Evolutionary conservation across 1,139 yeast genomes (phyloP).

Genomic region (Debaryomyces psychrophilus): DNA sequence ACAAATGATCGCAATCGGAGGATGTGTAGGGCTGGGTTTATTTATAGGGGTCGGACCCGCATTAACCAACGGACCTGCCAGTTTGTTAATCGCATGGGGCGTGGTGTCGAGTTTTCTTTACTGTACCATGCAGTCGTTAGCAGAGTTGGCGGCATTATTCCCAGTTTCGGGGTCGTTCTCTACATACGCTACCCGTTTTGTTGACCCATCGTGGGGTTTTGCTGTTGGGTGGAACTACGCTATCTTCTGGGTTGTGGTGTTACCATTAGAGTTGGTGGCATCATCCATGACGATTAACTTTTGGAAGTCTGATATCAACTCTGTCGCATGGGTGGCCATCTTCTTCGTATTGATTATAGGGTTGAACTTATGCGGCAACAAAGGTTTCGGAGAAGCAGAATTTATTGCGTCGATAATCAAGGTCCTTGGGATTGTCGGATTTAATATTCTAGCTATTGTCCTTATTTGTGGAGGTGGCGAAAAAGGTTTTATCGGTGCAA

Average conservation of each 20-base stretch:
- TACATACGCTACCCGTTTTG: conserved; percentile 64
- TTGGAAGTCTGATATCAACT: conserved; percentile 60
- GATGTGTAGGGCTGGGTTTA: conserved; percentile 43
- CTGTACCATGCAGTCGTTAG: conserved; percentile 68
- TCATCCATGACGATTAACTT: conserved; percentile 67
- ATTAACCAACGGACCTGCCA: conserved; percentile 41
- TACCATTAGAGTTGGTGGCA: conserved; percentile 74
- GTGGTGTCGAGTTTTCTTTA: conserved; percentile 51
- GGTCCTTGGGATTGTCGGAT: conserved; percentile 65
- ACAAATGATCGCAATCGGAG: conserved; percentile 44
- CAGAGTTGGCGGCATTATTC: conserved; percentile 66
- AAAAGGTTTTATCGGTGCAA: conserved; percentile 58
- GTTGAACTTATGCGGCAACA: conserved; percentile 62
- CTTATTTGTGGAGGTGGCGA: conserved; percentile 68
- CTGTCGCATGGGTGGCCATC: conserved; percentile 70
- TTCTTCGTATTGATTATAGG: conserved; percentile 60
- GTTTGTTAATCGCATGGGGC: conserved; percentile 46
- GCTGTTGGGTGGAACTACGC: conserved; percentile 75
- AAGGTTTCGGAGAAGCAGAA: conserved; percentile 71
- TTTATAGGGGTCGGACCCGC: conserved; percentile 44
- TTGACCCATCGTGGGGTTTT: conserved; percentile 75
- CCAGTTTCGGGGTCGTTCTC: conserved; percentile 77
- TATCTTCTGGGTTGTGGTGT: conserved; percentile 66
- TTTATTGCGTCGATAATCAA: conserved; percentile 62
- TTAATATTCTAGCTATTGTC: conserved; percentile 69